A percentile compares a stretch with the other conserved stretches of the same genome.
Conservation (phyloP, 352 stramenopile species). For the Phytopythium delawarense region DNA sequence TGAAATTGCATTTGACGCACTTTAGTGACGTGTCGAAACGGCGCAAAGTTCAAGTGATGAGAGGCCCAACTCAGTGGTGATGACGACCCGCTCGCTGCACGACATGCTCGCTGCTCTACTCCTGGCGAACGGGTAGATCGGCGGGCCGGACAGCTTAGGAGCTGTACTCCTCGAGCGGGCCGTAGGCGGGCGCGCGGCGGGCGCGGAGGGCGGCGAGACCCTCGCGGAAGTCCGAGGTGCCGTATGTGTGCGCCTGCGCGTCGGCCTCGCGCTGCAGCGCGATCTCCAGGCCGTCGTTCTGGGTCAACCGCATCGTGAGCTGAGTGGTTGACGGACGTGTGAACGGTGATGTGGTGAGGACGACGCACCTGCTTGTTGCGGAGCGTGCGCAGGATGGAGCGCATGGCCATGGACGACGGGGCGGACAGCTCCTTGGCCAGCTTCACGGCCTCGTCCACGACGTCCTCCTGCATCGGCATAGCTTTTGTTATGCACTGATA, state of each 20-base stretch:
- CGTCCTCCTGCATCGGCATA: slow-evolving; percentile 17
- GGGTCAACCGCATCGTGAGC: not conserved
- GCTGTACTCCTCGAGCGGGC: slow-evolving; percentile 35
- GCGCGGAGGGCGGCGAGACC: slow-evolving; percentile 70
- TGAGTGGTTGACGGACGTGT: not conserved
- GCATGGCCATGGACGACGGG: slow-evolving; percentile 64
- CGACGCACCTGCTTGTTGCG: slow-evolving; percentile 34
- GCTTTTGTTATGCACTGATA: not conserved
- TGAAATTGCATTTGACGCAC: not conserved
- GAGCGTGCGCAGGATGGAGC: slow-evolving; percentile 58
- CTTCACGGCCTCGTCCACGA: slow-evolving; percentile 43
- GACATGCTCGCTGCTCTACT: not conserved
- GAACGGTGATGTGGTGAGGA: not conserved
- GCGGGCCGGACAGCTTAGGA: not conserved
- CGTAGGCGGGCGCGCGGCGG: slow-evolving; percentile 62
- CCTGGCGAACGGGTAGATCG: too few species aligned
- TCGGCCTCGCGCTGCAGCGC: slow-evolving; percentile 74
- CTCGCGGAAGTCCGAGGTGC: slow-evolving; percentile 69
- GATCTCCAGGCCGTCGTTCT: slow-evolving; percentile 59
- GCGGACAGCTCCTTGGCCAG: slow-evolving; percentile 57
- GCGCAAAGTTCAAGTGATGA: not conserved
- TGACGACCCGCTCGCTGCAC: not conserved
- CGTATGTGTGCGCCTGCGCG: slow-evolving; percentile 79
- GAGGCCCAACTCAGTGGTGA: not conserved
- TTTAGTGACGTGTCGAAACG: slow-evolving; percentile 2